Evolutionary conservation across 257 asterid genomes (phyloP).

Genomic region (Parsonsia alboflavescens): DNA sequence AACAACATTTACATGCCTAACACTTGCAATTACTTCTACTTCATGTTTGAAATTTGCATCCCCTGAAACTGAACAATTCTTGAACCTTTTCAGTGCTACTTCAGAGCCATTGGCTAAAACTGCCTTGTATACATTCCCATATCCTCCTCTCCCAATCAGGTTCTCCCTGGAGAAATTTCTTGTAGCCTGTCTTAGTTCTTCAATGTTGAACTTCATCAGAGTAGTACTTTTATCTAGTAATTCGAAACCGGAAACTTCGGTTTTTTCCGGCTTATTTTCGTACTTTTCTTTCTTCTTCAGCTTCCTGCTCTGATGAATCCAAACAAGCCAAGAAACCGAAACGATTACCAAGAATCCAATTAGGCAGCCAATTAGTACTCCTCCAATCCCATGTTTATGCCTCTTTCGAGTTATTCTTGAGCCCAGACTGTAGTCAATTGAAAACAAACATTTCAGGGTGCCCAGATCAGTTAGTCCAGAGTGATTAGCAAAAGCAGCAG

Average conservation of each 20-base stretch:
- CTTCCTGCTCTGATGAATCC: neutral
- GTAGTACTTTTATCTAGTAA: slow-evolving; percentile 5
- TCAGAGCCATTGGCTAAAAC: slow-evolving; percentile 17
- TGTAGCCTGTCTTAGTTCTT: slow-evolving; percentile 17
- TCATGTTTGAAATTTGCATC: slow-evolving; percentile 16
- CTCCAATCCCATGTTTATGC: neutral
- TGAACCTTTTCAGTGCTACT: slow-evolving; percentile 18
- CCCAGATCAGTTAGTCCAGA: slow-evolving; percentile 18
- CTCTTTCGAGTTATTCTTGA: too few species aligned
- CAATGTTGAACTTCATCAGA: slow-evolving; percentile 8
- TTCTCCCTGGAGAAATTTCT: slow-evolving; percentile 19
- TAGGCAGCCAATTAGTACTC: neutral
- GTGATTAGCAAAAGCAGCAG: slow-evolving; percentile 16
- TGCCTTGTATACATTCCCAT: slow-evolving; percentile 19
- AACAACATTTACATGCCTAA: slow-evolving; percentile 23
- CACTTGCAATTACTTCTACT: slow-evolving; percentile 23
- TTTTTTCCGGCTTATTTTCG: neutral
- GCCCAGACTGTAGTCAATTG: neutral
- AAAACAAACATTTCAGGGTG: slow-evolving; percentile 14
- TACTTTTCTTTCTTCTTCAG: neutral
- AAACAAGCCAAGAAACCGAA: neutral
- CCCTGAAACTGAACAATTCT: slow-evolving; percentile 18
- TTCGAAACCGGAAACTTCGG: slow-evolving; percentile 6
- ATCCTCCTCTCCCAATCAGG: slow-evolving; percentile 14
- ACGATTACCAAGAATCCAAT: neutral